Evolutionary conservation across 768 basidiomycete species (phyloP), one percentile per base, ranked within the genome.

Genomic region (Kwoniella sp.): DNA sequence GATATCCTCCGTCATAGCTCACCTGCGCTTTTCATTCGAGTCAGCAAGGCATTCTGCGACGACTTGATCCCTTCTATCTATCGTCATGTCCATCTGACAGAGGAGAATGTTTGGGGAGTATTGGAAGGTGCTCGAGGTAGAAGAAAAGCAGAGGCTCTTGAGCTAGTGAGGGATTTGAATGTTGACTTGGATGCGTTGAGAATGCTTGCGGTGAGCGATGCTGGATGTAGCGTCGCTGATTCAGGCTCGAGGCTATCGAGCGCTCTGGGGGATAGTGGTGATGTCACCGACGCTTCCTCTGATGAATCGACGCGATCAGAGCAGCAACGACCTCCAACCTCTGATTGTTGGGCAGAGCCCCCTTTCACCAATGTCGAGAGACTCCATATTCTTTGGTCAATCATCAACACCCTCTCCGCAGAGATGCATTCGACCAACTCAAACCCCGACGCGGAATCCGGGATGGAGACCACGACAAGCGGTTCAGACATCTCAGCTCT

Each of bases 81-180:
- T 48, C 37, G 27, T 0, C 7, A 21, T 10, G 12, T 61, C 27
- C 2, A 12, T 17, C 13, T 61, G 9, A 37, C 25, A 10, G 24
- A 55, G 21, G 10, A 29, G 17, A 61, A 47, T 27, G 22, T 61
- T 15, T 17, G 22, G 15, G 37, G 54, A 9, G 15, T 62, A 2
- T 48, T 55, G 21, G 26, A 46, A 21, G 44, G 40, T 26, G 4
- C 4, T 2, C 9, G 27, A 13, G 1, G 26, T 46, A 27, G 6
- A 30, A 61, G 60, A 29, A 61, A 61, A 29, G 44, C 15, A 17
- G 52, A 44, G 10, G 51, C 52, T 1, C 50, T 61, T 40, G 52
- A n/a, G 13, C 5, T n/a, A 12, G 60, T 54, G 2, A 24, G 44
- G 21, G 26, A 46, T 15, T 24, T 61, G 19, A 33, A 53, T 9